Conservation (phyloP, 768 basidiomycete species). For the Sarcomyxa edulis region DNA sequence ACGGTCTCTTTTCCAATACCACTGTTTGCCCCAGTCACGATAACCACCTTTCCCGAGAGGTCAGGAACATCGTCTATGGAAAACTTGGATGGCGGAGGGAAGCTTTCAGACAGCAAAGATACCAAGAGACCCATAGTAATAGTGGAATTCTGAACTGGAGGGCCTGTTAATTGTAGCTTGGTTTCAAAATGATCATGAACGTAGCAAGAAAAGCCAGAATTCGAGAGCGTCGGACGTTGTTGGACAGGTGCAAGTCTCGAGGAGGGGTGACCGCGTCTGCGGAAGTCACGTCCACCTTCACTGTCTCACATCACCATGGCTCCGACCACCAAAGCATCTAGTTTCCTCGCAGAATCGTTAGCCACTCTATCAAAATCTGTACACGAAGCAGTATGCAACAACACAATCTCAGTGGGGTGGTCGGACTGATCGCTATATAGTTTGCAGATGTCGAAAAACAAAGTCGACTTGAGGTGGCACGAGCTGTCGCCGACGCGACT, state of each 20-base stretch:
- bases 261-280: too few relatives aligned
- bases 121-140: too few relatives aligned
- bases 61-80: slow-evolving; percentile 31
- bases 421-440: slow-evolving; percentile 23
- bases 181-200: too few relatives aligned
- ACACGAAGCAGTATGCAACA: slow-evolving; percentile 16
- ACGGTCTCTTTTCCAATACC: slow-evolving; percentile 46
- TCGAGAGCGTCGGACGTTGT: too few relatives aligned
- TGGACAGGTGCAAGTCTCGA: too few relatives aligned
- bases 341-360: slow-evolving; percentile 16
- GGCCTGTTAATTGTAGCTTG: too few relatives aligned
- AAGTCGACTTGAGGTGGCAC: slow-evolving; percentile 46
- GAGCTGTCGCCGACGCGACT: slow-evolving; percentile 37
- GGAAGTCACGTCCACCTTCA: too few relatives aligned
- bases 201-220: too few relatives aligned
- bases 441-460: slow-evolving; percentile 53
- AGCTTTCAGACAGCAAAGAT: too few relatives aligned
- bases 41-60: slow-evolving; percentile 32
- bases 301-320: background rate
- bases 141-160: too few relatives aligned
- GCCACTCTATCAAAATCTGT: slow-evolving; percentile 17
- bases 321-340: slow-evolving; percentile 9
- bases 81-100: slow-evolving; percentile 22
- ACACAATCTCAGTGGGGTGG: background rate
- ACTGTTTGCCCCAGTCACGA: slow-evolving; percentile 44